These are phyloP conservation scores for Luvunga scandens DNA, from an alignment of 345 rosid species.

Conservation along the genomic window DNA sequence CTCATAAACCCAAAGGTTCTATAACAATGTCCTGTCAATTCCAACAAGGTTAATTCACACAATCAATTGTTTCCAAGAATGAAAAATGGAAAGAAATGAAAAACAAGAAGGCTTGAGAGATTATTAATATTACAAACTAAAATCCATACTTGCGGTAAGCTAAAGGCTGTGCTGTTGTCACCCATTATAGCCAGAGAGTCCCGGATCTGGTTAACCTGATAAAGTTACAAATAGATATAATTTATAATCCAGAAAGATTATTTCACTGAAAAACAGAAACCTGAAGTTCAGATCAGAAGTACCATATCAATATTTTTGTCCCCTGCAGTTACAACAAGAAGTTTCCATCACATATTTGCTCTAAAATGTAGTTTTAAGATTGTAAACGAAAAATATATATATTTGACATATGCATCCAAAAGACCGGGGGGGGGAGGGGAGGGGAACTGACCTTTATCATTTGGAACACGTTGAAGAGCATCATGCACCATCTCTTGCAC, in stretches of 20 bases:
- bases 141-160: constrained; percentile 86
- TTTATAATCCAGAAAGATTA: constrained; percentile 18
- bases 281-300: constrained; percentile 21
- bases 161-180: constrained; percentile 95
- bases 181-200: constrained; percentile 96
- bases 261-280: constrained; percentile 10
- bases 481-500: constrained; percentile 97
- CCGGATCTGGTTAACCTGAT: constrained; percentile 90
- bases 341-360: constrained; percentile 21
- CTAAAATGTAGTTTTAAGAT: constrained; percentile 9
- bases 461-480: constrained; percentile 86
- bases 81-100: neutral
- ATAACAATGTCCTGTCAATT: neutral
- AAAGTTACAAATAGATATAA: constrained; percentile 8
- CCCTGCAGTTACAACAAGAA: constrained; percentile 58
- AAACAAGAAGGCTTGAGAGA: neutral
- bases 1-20: neutral
- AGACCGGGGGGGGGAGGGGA: neutral
- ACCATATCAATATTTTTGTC: constrained; percentile 90
- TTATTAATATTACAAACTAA: constrained; percentile 9
- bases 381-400: constrained; percentile 8
- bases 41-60: neutral
- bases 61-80: neutral
- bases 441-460: constrained; percentile 54
- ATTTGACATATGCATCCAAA: constrained; percentile 1